Base-by-base conservation (phyloP, 768 basidiomycete species). In the Phaffia australis region DNA sequence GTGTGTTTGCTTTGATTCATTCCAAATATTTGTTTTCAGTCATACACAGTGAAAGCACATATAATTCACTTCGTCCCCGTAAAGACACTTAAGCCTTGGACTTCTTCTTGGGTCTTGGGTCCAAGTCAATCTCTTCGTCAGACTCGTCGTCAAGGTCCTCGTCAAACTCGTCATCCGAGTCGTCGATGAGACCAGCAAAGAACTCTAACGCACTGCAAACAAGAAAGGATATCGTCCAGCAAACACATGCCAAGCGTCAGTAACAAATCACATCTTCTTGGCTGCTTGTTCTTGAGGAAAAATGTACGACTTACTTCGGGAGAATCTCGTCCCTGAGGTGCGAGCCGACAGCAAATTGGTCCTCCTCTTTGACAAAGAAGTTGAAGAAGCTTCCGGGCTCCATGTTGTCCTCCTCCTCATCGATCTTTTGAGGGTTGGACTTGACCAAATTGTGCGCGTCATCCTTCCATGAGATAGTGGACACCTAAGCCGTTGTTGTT, bases 341-440 rank as follows among this genome's bases (percentile, higher is more conserved):
- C 47, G 25, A n/a, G 25, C 66, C 62, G 15, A 68, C 11, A 50
- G 29, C 52, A 62, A 68, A 68, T 2, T 30, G 42, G 50, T 68
- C 66, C 27, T 58, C 21, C 11, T 23, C 50, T 50, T 61, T 51
- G 61, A 56, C 58, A 62, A 68, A 68, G 32, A 62, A 29, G 32
- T 42, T 30, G 56, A 68, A 68, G 66, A 68, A 68, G 9, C 56
- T 50, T 68, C 66, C 66, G 3, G 66, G 66, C 56, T 68, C 66
- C 51, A 68, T 42, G 19, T 35, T 32, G 48, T 67, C 66, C 32
- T 62, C 56, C 27, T 62, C 61, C n/a, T 63, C 66, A 52, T 61
- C 65, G 21, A 30, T 42, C 50, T 63, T 55, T 16, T 58, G 60
- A 8, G 66, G 61, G 32, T 46, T 51, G 2, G 18, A 2, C 66